phyloP scores from a whole-genome alignment of 345 rosid genomes.

The Hypericum perforatum region DNA sequence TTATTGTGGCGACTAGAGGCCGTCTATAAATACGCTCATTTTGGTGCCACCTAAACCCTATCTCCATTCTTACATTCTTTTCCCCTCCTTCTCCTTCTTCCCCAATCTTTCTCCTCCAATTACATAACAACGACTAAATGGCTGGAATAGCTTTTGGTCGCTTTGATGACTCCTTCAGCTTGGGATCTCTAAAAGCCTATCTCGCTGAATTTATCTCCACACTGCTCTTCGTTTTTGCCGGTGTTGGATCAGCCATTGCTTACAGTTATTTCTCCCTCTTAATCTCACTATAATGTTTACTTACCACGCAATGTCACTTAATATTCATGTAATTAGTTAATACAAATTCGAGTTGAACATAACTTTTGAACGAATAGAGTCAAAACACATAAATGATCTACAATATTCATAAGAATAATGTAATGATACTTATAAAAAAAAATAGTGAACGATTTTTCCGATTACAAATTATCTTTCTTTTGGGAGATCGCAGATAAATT shows the following conservation, averaged over 20 bases:
- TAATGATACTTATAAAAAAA: too few species aligned
- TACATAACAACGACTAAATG: slow-evolving; percentile 12
- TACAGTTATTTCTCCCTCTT: slow-evolving; percentile 35
- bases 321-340: too few species aligned
- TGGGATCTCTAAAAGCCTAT: slow-evolving; percentile 69
- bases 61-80: background rate
- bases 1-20: too few species aligned
- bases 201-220: slow-evolving; percentile 94
- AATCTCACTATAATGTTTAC: background rate
- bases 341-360: too few species aligned
- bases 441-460: background rate
- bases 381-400: too few species aligned
- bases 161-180: slow-evolving; percentile 71
- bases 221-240: slow-evolving; percentile 85
- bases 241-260: slow-evolving; percentile 93
- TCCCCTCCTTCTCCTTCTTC: too few species aligned
- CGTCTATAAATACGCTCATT: too few species aligned
- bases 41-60: too few species aligned
- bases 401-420: too few species aligned
- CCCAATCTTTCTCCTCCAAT: too few species aligned
- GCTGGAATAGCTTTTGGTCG: slow-evolving; percentile 63
- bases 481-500: slow-evolving; percentile 41
- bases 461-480: background rate
- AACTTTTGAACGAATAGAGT: too few species aligned
- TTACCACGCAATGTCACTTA: too few species aligned